Evolutionary conservation across 768 basidiomycete species (phyloP).

Genomic region (Phallus indusiatus): DNA sequence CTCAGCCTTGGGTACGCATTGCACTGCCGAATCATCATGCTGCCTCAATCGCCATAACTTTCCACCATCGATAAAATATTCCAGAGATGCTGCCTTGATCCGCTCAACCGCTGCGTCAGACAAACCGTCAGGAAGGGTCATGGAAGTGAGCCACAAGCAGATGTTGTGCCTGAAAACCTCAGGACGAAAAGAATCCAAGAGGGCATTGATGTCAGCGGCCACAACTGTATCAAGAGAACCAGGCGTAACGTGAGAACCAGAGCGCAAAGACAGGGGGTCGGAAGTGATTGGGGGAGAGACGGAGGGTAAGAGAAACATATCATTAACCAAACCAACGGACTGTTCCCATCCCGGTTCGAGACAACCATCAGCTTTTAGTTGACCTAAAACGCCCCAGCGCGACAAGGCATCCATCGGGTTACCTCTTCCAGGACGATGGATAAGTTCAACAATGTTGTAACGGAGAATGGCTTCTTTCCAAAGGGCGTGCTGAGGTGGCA

Average conservation of each 20-base stretch:
- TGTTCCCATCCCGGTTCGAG: slow-evolving; percentile 4
- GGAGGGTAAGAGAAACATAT: not conserved
- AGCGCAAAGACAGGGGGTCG: too few relatives aligned
- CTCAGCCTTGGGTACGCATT: slow-evolving; percentile 4
- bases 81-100: not conserved
- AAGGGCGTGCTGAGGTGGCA: slow-evolving; percentile 22
- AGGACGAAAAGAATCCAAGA: too few relatives aligned
- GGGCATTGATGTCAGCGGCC: too few relatives aligned
- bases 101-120: not conserved
- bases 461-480: slow-evolving; percentile 26
- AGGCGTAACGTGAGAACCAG: too few relatives aligned
- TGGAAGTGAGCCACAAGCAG: too few relatives aligned
- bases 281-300: not conserved
- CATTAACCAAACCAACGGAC: not conserved
- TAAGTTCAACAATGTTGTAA: slow-evolving; percentile 17
- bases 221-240: too few relatives aligned
- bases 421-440: slow-evolving; percentile 13
- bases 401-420: slow-evolving; percentile 19
- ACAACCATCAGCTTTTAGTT: too few relatives aligned
- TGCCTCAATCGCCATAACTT: not conserved
- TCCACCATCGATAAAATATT: slow-evolving; percentile 7
- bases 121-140: too few relatives aligned
- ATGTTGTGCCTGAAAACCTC: too few relatives aligned
- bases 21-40: not conserved
- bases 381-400: too few relatives aligned